Base-by-base conservation (phyloP, 2,329 filamentous ascomycete genomes). In the Ampelomyces quisqualis region DNA sequence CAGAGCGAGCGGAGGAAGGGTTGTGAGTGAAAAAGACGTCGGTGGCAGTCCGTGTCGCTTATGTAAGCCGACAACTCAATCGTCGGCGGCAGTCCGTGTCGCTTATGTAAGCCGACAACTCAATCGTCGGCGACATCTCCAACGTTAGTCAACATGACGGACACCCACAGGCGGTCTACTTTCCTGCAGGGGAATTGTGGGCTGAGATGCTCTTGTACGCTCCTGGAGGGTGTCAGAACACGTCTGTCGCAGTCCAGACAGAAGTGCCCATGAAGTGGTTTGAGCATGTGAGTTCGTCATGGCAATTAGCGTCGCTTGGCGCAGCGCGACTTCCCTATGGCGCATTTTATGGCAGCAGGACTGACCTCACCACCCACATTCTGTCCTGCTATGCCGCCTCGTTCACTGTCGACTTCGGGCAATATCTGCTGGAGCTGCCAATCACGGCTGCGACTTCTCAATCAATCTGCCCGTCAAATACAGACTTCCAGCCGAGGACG, bases 381-480 rank as follows among this genome's bases (percentile, higher is more conserved):
- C 20, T 23, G 18, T 27, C 34, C 27, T 32, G 44, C 19, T 21
- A 62, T 62, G 58, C 45, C 45, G 40, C 40, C 49, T 22, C 49
- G 43, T 21, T 34, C 48, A 10, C 36, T 52, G 24, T 45, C 35
- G 45, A 27, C 42, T 37, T 22, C 49, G 5, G 23, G 42, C 38
- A 14, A 55, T 19, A 34, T 62, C 14, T 64, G 60, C 40, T 45
- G 56, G 44, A 48, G 41, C 27, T 64, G 62, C 26, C 54, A 56
- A 48, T 60, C 45, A 52, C 57, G 55, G 4, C 34, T 64, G 3
- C 23, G 45, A 11, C n/a, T n/a, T n/a, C n/a, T n/a, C n/a, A 38
- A 15, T 17, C 45, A 45, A 24, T 29, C 33, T 11, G 32, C 29
- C 21, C 18, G 40, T 4, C 49, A 41, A 17, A n/a, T 31, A 7